Percentiles rank a stretch among this genome's conserved stretches.
Evolutionary conservation across 164 flowering plant genomes (phyloP).

Genomic region (Euptelea pleiosperma): DNA sequence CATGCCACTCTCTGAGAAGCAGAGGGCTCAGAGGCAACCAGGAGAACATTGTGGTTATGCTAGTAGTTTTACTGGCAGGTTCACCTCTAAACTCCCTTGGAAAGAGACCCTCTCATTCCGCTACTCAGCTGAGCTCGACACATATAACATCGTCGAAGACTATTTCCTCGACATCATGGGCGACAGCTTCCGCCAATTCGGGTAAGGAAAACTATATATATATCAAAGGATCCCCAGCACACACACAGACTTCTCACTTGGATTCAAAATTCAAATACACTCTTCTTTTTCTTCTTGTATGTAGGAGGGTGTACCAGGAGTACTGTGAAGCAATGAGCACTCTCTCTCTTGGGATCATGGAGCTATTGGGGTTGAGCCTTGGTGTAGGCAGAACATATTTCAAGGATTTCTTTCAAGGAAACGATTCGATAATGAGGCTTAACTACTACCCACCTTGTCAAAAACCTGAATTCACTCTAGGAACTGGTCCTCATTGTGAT

Average conservation of each 20-base stretch:
- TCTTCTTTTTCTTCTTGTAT: background rate
- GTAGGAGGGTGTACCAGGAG: constrained; percentile 64
- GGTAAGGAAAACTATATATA: constrained; percentile 40
- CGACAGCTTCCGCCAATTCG: constrained; percentile 36
- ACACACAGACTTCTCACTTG: no score
- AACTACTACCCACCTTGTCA: constrained; percentile 84
- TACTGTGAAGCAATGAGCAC: constrained; percentile 69
- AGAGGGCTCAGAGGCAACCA: constrained; percentile 54
- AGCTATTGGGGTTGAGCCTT: constrained; percentile 62
- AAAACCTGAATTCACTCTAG: constrained; percentile 65
- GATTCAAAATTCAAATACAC: background rate
- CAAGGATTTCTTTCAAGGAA: constrained; percentile 56
- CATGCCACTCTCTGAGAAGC: constrained; percentile 53
- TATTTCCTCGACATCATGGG: constrained; percentile 50
- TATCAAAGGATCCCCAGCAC: no score
- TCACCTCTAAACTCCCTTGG: constrained; percentile 80
- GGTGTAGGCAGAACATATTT: constrained; percentile 47
- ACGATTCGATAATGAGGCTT: constrained; percentile 77
- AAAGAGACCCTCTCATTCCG: constrained; percentile 79
- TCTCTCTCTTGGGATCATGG: constrained; percentile 71
- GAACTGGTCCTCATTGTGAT: constrained; percentile 90
- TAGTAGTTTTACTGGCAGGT: constrained; percentile 83
- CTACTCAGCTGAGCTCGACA: constrained; percentile 31
- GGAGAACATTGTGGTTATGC: constrained; percentile 86
- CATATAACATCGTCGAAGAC: constrained; percentile 36